Base-by-base conservation (phyloP, 306 rosid species). In the Prinsepia uniflora region DNA sequence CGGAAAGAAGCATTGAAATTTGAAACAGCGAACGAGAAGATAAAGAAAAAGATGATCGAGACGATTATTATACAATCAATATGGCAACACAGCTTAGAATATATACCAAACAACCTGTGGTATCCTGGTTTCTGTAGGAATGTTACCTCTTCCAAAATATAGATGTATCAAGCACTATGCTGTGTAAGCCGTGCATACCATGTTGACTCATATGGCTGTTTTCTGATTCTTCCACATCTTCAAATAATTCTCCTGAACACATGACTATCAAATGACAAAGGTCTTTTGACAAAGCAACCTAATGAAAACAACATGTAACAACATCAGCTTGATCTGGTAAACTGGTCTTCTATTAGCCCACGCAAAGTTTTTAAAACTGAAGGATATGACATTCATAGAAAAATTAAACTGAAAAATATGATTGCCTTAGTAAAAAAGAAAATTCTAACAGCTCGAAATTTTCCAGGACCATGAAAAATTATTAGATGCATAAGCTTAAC, bases 281-380 rank as follows among this genome's bases (percentile, higher is more conserved):
- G 81, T 93, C 97, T 79, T 90, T 93, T 46, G 98, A 93, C 81
- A 93, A 83, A 75, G 92, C 86, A 69, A 86, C 97, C 97, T 93
- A 77, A 77, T 65, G 80, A 81, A 53, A 81, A 24, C 14, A 83
- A 67, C 40, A 76, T 49, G 61, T 48, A 77, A 82, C 49, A 81
- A 62, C 67, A 58, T 85, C 63, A 82, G 80, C 65, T 78, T 66
- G 72, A 74, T 48, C 61, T 65, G 19, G 70, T 68, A 76, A 68
- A 72, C 58, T 57, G 62, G 36, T 59, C 60, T 36, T 24, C 53
- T 45, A 60, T 48, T 60, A 52, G 5, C 75, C 52, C 49, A n/a
- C 39, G 10, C 45, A 66, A n/a, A 43, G 54, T 46, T 30, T 50
- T 63, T 22, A 3, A 19, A 54, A 55, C 8, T 62, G 19, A 57